Evolutionary conservation across 306 rosid species (phyloP), one percentile per base, ranked within the genome.

Genomic region (Cucumis melo): DNA sequence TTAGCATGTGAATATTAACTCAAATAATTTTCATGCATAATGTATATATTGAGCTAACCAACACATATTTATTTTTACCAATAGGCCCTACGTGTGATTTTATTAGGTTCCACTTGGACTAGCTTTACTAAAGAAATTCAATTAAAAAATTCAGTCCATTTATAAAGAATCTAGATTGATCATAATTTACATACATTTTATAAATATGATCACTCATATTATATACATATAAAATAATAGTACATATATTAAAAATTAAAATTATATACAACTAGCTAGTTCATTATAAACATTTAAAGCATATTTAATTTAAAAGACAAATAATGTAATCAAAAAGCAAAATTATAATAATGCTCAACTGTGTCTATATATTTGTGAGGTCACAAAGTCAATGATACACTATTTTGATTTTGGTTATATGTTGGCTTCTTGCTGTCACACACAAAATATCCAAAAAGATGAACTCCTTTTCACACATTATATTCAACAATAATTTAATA

Each of bases 381-480:
- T 32, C 44, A 62, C 21, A 62, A 62, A 32, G 68, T 34, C 44
- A 62, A 62, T 62, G 39, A 61, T 15, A 14, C 11, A 14, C 68
- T 21, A 62, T 62, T 32, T 62, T 62, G 68, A 64, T 34, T 17
- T 64, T 5, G 42, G 48, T 15, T 60, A 15, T 60, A 15, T 15
- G 68, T 16, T 62, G 42, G 68, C 44, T 62, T 62, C 68, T 9
- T 36, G 72, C 72, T 64, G 72, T 64, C 72, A 64, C n/a, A 64
- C 72, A 64, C 72, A 64, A 64, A 64, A 64, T 36, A 64, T 64
- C 44, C 24, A 64, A 64, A 64, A 64, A 64, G 50, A 36, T 64
- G 50, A 10, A 34, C 50, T 36, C 50, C 72, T 64, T 62, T 64
- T 64, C 72, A 36, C 72, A 36, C 50, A 64, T 64, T 64, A 64